Conservation (phyloP, 148 eudicot genomes). For the Rhododendron henanense region DNA sequence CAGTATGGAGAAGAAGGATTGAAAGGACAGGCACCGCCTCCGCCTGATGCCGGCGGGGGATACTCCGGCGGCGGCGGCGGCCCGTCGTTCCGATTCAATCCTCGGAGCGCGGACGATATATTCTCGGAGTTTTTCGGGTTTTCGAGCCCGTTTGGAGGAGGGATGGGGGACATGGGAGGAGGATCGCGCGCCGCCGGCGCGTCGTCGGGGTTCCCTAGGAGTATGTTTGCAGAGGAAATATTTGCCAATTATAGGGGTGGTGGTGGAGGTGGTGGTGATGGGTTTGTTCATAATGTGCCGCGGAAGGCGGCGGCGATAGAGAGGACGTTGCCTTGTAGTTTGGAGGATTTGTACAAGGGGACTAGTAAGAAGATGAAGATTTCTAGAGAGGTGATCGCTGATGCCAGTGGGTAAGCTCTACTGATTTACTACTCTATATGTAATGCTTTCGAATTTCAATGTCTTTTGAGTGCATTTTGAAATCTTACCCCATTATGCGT, state of each 20-base stretch:
- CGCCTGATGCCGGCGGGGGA: constrained; percentile 43
- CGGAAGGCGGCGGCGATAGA: constrained; percentile 59
- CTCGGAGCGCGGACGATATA: constrained; percentile 71
- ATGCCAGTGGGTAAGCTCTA: constrained; percentile 51
- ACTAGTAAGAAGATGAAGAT: constrained; percentile 86
- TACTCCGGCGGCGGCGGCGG: constrained; percentile 12
- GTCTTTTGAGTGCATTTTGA: not conserved
- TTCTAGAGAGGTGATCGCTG: constrained; percentile 51
- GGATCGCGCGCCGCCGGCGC: constrained; percentile 21
- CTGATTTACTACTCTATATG: not conserved
- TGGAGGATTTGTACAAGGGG: constrained; percentile 80
- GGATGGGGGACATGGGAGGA: not conserved
- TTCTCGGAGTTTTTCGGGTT: constrained; percentile 79
- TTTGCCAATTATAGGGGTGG: constrained; percentile 32
- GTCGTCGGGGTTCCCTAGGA: constrained; percentile 35
- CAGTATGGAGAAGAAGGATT: constrained; percentile 84
- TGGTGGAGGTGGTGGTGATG: constrained; percentile 27
- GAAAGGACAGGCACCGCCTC: constrained; percentile 76
- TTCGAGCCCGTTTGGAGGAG: constrained; percentile 56
- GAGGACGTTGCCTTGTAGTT: constrained; percentile 58
- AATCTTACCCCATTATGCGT: not conserved
- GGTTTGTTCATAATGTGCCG: constrained; percentile 19
- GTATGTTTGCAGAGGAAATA: constrained; percentile 63
- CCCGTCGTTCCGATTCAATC: constrained; percentile 47
- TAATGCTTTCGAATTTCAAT: not conserved